These are phyloP conservation scores for Pyricularia pennisetigena DNA, from an alignment of 2,329 filamentous ascomycete genomes.

Conservation along the genomic window DNA sequence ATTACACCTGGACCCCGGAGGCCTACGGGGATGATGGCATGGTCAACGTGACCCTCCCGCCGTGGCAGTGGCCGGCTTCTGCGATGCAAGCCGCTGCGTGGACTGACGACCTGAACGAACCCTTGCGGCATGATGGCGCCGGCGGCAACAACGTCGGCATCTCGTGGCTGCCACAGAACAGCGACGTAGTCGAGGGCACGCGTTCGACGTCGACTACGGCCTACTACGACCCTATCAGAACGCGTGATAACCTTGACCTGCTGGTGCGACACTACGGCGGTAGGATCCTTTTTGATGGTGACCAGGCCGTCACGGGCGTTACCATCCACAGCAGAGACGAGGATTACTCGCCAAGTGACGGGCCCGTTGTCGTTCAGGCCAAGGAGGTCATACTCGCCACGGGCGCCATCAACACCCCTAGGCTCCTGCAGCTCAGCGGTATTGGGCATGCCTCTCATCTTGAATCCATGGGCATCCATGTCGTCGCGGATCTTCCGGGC, in stretches of 20 bases:
- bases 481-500: slow-evolving; percentile 11
- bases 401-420: slow-evolving; percentile 44
- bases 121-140: background rate
- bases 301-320: slow-evolving; percentile 2
- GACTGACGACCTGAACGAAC: background rate
- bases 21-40: slow-evolving; percentile 3
- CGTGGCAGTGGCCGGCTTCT: slow-evolving; percentile 6
- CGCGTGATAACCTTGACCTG: slow-evolving; percentile 27
- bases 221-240: slow-evolving; percentile 26
- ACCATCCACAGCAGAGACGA: background rate
- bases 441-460: slow-evolving; percentile 29
- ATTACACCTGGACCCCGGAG: slow-evolving; percentile 3
- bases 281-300: background rate
- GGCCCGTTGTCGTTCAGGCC: background rate
- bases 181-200: slow-evolving; percentile 27
- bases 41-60: slow-evolving; percentile 6
- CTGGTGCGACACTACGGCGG: slow-evolving; percentile 4
- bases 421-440: slow-evolving; percentile 48
- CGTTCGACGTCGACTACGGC: slow-evolving; percentile 26
- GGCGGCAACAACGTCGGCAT: slow-evolving; percentile 24
- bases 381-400: slow-evolving; percentile 46
- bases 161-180: slow-evolving; percentile 25
- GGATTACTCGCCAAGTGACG: background rate
- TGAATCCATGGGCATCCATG: slow-evolving; percentile 6
- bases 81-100: slow-evolving; percentile 4